phyloP scores from a whole-genome alignment of 2,329 filamentous ascomycete genomes.

The Monilinia polystroma region DNA sequence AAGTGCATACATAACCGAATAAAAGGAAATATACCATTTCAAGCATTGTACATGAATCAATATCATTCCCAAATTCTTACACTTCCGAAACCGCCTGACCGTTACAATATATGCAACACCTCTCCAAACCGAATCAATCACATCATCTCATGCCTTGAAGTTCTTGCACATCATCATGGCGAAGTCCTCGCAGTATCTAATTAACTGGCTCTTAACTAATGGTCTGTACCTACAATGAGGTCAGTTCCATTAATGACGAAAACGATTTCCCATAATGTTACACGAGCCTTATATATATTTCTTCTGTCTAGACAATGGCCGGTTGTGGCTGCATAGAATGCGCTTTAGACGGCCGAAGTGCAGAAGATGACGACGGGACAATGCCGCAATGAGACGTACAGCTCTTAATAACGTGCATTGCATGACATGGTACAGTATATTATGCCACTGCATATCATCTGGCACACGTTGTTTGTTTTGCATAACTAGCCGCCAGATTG shows the following conservation, averaged over 20 bases:
- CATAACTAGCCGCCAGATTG: neutral
- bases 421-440: neutral
- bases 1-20: no score
- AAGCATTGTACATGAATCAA: no score
- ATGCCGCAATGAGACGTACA: neutral
- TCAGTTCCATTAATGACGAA: neutral
- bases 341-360: no score
- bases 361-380: neutral
- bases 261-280: neutral
- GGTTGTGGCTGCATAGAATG: neutral
- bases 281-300: neutral
- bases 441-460: neutral
- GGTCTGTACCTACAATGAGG: neutral
- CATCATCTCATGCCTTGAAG: neutral
- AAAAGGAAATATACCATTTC: no score
- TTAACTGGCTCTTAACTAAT: no score
- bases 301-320: neutral
- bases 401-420: neutral
- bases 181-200: neutral
- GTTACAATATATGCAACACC: neutral
- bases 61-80: no score
- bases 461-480: neutral
- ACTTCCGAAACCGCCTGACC: neutral
- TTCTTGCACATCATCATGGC: neutral
- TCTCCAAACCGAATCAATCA: neutral